These are phyloP conservation scores for Ophiosphaerella korrae DNA, from an alignment of 2,329 filamentous ascomycete species.

Conservation along the genomic window DNA sequence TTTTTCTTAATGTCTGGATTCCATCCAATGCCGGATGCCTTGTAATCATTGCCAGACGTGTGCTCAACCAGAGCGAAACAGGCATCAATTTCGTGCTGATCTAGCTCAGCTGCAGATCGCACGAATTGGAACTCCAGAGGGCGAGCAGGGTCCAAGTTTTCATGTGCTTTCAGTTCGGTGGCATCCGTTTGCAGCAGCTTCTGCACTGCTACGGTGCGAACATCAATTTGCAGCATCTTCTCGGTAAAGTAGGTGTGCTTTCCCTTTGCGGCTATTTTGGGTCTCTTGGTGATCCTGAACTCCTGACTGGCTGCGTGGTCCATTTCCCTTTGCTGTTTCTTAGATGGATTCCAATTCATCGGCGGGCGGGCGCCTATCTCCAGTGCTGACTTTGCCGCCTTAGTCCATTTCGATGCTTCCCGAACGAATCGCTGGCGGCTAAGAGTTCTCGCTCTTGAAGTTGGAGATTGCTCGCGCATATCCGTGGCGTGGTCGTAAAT, in stretches of 20 bases:
- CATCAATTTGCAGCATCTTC: no score
- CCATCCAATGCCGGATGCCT: slow-evolving; percentile 67
- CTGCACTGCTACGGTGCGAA: background rate
- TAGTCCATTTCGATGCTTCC: no score
- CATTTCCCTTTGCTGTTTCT: no score
- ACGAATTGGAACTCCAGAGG: slow-evolving; percentile 27
- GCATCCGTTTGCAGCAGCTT: slow-evolving; percentile 10
- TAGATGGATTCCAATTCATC: no score
- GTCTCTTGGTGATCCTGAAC: background rate
- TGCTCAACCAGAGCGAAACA: slow-evolving; percentile 64
- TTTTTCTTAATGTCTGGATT: slow-evolving; percentile 62
- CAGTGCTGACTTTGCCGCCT: no score
- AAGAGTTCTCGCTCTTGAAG: background rate
- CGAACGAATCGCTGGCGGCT: no score
- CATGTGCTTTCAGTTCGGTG: slow-evolving; percentile 2
- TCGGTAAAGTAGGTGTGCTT: background rate
- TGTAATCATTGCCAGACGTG: slow-evolving; percentile 70
- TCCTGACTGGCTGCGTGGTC: no score
- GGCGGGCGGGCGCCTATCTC: no score
- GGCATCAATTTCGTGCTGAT: slow-evolving; percentile 49
- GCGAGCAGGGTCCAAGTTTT: background rate
- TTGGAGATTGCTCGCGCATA: background rate
- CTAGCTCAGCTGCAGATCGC: slow-evolving; percentile 36
- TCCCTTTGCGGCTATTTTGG: background rate
- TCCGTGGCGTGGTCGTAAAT: no score